Percentiles rank a stretch among this genome's conserved stretches.
phyloP scores from a whole-genome alignment of 73 alveolate genomes.

The Blepharisma japonicum region DNA sequence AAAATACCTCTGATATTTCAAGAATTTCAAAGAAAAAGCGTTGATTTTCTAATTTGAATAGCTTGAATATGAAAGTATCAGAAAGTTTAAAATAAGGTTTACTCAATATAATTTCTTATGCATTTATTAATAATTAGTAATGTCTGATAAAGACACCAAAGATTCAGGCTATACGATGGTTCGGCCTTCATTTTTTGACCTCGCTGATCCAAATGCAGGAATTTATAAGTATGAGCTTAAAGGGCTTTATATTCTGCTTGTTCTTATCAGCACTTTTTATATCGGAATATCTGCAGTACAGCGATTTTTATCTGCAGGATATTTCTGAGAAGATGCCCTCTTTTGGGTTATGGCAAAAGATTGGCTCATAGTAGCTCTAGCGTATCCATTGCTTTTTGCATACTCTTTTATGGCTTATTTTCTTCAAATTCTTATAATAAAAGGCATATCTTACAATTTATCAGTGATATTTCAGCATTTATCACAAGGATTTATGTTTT shows the following conservation, averaged over 20 bases:
- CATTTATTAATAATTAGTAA: too few relatives aligned
- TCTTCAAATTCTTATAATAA: slow-evolving; percentile 33
- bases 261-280: slow-evolving; percentile 35
- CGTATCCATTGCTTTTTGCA: slow-evolving; percentile 45
- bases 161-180: slow-evolving; percentile 12
- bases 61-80: too few relatives aligned
- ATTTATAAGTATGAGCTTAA: slow-evolving; percentile 35
- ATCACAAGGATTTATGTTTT: slow-evolving; percentile 36
- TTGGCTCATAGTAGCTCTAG: slow-evolving; percentile 35
- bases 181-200: slow-evolving; percentile 37
- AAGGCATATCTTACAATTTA: slow-evolving; percentile 30
- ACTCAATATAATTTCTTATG: too few relatives aligned
- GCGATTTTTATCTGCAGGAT: slow-evolving; percentile 37
- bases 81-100: too few relatives aligned
- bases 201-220: slow-evolving; percentile 37
- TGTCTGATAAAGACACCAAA: too few relatives aligned
- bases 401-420: slow-evolving; percentile 42
- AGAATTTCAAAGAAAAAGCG: too few relatives aligned
- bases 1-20: too few relatives aligned
- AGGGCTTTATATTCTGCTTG: slow-evolving; percentile 43
- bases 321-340: slow-evolving; percentile 25
- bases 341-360: slow-evolving; percentile 36
- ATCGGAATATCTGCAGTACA: slow-evolving; percentile 34
- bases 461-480: slow-evolving; percentile 32
- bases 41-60: too few relatives aligned